Evolutionary conservation across 768 basidiomycete genomes (phyloP).

Genomic region (Hypholoma fasciculare): DNA sequence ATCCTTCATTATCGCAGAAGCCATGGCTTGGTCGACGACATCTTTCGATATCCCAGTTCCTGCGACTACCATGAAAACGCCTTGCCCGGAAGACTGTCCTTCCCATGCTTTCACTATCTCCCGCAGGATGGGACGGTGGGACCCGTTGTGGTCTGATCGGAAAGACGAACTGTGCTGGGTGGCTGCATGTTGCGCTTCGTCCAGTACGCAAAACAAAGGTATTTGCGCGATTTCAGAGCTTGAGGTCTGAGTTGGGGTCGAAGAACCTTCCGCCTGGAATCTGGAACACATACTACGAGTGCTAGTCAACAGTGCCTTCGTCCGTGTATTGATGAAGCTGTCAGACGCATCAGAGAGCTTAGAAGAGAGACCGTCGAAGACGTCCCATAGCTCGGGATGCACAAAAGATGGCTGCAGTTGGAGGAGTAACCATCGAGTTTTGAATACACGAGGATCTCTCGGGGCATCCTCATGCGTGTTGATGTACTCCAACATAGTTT

Average conservation of each 20-base stretch:
- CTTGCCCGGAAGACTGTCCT: conserved; percentile 35
- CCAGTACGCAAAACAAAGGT: conserved; percentile 44
- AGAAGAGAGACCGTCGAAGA: conserved; percentile 38
- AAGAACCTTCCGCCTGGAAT: not conserved
- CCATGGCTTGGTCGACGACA: conserved; percentile 44
- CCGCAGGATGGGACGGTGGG: conserved; percentile 38
- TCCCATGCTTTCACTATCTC: conserved; percentile 45
- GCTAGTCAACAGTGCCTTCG: conserved; percentile 29
- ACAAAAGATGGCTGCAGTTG: conserved; percentile 40
- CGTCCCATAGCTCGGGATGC: conserved; percentile 37
- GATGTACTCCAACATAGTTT: conserved; percentile 26
- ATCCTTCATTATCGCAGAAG: conserved; percentile 47
- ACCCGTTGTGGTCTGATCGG: conserved; percentile 33
- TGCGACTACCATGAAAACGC: conserved; percentile 44
- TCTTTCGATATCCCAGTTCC: conserved; percentile 48
- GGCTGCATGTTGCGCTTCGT: conserved; percentile 46
- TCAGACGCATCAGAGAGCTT: conserved; percentile 34
- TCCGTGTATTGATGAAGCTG: conserved; percentile 33
- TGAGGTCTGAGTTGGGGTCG: conserved; percentile 8
- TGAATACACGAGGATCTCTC: conserved; percentile 22
- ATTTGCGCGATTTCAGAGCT: conserved; percentile 22
- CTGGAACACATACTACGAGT: conserved; percentile 28
- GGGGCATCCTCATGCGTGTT: not conserved
- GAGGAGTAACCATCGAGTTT: conserved; percentile 39
- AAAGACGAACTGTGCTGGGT: conserved; percentile 37